Evolutionary conservation across 2,329 filamentous ascomycete genomes (phyloP).

Genomic region (Ascocoryne sarcoides): DNA sequence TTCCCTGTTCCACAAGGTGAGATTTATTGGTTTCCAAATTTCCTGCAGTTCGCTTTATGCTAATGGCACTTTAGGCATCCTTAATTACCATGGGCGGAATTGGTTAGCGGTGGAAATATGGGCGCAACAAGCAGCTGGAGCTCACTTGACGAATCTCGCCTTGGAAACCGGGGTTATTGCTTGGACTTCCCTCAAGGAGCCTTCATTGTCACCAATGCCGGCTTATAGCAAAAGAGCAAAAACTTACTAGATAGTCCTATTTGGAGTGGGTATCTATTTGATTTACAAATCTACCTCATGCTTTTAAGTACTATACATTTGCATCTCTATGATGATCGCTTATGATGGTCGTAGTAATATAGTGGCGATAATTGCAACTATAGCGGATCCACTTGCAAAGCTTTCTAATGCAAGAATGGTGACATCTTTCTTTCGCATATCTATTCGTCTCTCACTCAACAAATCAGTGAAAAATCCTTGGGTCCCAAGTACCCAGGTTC

Average conservation of each 20-base stretch:
- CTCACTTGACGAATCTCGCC: conserved; percentile 21
- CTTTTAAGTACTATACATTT: background rate
- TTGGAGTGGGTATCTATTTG: conserved; percentile 15
- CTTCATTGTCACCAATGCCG: conserved; percentile 18
- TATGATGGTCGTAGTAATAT: conserved; percentile 23
- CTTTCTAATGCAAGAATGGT: conserved; percentile 63
- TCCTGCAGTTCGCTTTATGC: background rate
- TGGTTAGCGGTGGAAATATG: conserved; percentile 61
- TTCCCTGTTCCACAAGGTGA: conserved; percentile 66
- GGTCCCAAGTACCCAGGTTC: conserved; percentile 41
- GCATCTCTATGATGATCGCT: conserved; percentile 2
- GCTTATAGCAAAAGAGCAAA: conserved; percentile 21
- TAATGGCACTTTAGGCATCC: conserved; percentile 40
- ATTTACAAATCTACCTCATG: conserved; percentile 16
- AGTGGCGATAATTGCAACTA: conserved; percentile 38
- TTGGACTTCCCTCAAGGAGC: conserved; percentile 19
- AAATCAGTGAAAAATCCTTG: conserved; percentile 41
- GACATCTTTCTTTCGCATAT: conserved; percentile 59
- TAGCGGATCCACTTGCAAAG: conserved; percentile 53
- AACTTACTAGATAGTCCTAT: conserved; percentile 23
- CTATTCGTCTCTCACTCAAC: conserved; percentile 55
- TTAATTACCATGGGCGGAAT: conserved; percentile 63
- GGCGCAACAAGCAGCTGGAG: conserved; percentile 36
- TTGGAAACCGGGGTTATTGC: conserved; percentile 18
- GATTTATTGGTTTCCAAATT: conserved; percentile 2